Evolutionary conservation across 1,284 basidiomycete species (phyloP).

Genomic region (Microbotryum saponariae): DNA sequence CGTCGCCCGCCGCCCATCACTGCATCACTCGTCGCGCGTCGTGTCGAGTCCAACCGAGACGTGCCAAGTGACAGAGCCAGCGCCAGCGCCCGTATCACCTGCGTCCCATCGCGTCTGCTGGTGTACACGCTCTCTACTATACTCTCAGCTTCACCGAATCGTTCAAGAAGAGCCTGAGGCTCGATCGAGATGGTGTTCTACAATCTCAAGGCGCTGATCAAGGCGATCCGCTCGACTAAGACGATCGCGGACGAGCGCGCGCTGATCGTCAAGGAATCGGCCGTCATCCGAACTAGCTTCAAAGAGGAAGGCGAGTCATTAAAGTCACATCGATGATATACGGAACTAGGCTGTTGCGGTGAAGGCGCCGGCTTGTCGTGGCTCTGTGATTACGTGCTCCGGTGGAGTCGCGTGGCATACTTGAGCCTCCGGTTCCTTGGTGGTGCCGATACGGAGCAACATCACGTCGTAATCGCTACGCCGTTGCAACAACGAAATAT

Average conservation of each 20-base stretch:
- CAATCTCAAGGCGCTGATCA: slow-evolving; percentile 43
- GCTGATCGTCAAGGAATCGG: slow-evolving; percentile 96
- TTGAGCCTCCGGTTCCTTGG: no score
- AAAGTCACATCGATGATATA: no score
- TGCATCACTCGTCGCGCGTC: no score
- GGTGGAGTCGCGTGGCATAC: no score
- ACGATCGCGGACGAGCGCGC: slow-evolving; percentile 97
- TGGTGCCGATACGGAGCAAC: not conserved
- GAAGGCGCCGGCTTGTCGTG: no score
- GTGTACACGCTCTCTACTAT: no score
- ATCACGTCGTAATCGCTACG: not conserved
- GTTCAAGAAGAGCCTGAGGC: not conserved
- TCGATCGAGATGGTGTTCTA: slow-evolving; percentile 13
- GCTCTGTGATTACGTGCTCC: no score
- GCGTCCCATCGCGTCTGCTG: no score
- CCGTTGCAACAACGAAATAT: not conserved
- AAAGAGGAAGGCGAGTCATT: slow-evolving; percentile 62
- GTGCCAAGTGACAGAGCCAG: no score
- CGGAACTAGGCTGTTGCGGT: not conserved
- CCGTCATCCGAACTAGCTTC: slow-evolving; percentile 94
- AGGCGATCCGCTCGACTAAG: slow-evolving; percentile 51
- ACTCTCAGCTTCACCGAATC: not conserved
- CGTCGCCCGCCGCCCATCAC: no score
- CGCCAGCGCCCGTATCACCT: no score
- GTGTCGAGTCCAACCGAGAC: no score